These are phyloP conservation scores for Striga hermonthica DNA, from an alignment of 305 asterid species.

Conservation along the genomic window DNA sequence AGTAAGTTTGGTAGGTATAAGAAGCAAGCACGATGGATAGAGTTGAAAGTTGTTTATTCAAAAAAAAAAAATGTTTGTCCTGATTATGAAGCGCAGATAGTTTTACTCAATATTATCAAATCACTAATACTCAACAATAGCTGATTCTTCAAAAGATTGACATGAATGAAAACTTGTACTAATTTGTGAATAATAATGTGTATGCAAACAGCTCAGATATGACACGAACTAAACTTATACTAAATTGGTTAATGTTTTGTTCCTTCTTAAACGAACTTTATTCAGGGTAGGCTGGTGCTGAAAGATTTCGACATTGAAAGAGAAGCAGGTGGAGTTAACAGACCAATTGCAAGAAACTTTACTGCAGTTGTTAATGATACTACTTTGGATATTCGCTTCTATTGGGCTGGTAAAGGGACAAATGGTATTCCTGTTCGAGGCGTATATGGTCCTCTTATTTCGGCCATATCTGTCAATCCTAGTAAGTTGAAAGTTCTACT, in stretches of 20 bases:
- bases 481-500: conserved; percentile 32
- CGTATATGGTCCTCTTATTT: conserved; percentile 70
- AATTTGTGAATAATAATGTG: too few species aligned
- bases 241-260: conserved; percentile 4
- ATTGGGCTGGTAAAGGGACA: conserved; percentile 81
- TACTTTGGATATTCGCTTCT: conserved; percentile 56
- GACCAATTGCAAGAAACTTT: conserved; percentile 29
- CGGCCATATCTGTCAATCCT: conserved; percentile 63
- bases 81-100: too few species aligned
- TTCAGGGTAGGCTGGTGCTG: conserved; percentile 45
- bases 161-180: too few species aligned
- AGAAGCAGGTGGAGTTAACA: conserved; percentile 59
- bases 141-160: too few species aligned
- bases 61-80: too few species aligned
- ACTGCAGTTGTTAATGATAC: conserved; percentile 42
- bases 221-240: not conserved
- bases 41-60: too few species aligned
- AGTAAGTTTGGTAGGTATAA: too few species aligned
- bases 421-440: conserved; percentile 45
- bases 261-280: conserved; percentile 2
- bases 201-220: too few species aligned
- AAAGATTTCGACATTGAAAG: conserved; percentile 59
- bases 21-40: too few species aligned
- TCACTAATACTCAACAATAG: too few species aligned
- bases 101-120: too few species aligned